Conservation (phyloP, 1,284 basidiomycete genomes). For the Melanopsichium pennsylvanicum region DNA sequence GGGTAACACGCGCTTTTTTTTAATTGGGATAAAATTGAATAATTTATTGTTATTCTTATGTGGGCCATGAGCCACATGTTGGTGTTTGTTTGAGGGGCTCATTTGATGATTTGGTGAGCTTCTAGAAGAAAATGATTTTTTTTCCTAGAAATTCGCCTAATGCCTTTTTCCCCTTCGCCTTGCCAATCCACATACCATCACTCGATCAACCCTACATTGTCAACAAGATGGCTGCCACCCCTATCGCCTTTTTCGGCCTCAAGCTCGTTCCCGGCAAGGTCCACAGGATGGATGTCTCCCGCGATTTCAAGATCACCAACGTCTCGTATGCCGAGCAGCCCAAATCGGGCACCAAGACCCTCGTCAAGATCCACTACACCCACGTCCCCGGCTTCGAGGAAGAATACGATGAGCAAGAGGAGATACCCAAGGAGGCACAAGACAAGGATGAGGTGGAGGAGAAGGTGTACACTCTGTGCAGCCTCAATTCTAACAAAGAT, state of each 20-base stretch:
- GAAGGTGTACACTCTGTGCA: conserved; percentile 68
- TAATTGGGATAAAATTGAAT: no score
- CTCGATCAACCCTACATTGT: neutral
- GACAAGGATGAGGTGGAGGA: conserved; percentile 65
- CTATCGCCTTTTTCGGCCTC: conserved; percentile 60
- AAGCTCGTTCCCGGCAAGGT: conserved; percentile 73
- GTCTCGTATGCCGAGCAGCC: conserved; percentile 75
- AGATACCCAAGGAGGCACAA: conserved; percentile 65
- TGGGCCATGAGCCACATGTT: no score
- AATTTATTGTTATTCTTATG: no score
- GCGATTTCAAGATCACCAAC: conserved; percentile 83
- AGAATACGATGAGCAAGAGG: conserved; percentile 69
- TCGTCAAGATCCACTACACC: conserved; percentile 78
- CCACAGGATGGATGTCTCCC: conserved; percentile 73
- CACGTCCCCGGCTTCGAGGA: conserved; percentile 65
- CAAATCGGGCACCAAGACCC: conserved; percentile 73
- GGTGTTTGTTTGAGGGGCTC: neutral
- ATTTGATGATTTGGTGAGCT: no score
- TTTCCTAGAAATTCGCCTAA: no score
- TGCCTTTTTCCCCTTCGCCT: neutral
- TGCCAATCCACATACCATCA: neutral
- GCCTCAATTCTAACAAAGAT: conserved; percentile 73
- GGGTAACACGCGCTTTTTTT: no score
- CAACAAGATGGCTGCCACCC: conserved; percentile 51
- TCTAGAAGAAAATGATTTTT: no score